Base-by-base conservation (phyloP, 1,139 yeast genomes). In the Geotrichum aggregatum region DNA sequence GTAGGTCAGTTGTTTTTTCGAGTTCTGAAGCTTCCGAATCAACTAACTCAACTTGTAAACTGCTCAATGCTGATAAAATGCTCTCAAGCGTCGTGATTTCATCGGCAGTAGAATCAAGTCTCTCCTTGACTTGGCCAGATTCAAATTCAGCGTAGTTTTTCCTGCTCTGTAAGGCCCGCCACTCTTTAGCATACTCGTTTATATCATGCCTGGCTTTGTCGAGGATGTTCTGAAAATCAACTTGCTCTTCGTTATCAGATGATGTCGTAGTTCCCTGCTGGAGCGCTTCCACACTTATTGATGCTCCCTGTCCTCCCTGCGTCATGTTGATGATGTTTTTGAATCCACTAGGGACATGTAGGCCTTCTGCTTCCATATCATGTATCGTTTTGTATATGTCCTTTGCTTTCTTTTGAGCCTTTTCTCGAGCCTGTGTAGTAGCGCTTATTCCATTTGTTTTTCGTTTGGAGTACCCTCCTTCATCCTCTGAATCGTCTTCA, bases 321-420 rank as follows among this genome's bases (percentile, higher is more conserved):
- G 64, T 61, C 69, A 66, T 61, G 50, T 68, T 68, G 2, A 69
- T 58, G 18, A 69, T 59, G 19, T 57, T 49, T 52, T 67, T 66
- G 52, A 71, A 61, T 21, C 60, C 63, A 16, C 53, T 48, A 0
- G 80, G 78, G 2, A 77, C 67, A 0, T 55, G 58, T 11, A 73
- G 59, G 0, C 74, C 76, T 14, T 64, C 62, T 0, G 52, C 52
- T 51, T 73, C 76, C 49, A 78, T 58, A 35, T 68, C 74, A 13
- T 63, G 62, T 10, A 77, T 66, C 3, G 77, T 65, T 40, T 67
- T 70, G 54, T 66, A 74, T n/a, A 71, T 43, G 35, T 55, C 57
- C 38, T 59, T 59, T 3, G 63, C 62, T 40, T 57, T 58, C 18
- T 56, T 50, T 11, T 52, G 55, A n/a, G 55, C 52, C 33, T 47